phyloP scores from a whole-genome alignment of 768 basidiomycete genomes.

The Harrya chromipes region DNA sequence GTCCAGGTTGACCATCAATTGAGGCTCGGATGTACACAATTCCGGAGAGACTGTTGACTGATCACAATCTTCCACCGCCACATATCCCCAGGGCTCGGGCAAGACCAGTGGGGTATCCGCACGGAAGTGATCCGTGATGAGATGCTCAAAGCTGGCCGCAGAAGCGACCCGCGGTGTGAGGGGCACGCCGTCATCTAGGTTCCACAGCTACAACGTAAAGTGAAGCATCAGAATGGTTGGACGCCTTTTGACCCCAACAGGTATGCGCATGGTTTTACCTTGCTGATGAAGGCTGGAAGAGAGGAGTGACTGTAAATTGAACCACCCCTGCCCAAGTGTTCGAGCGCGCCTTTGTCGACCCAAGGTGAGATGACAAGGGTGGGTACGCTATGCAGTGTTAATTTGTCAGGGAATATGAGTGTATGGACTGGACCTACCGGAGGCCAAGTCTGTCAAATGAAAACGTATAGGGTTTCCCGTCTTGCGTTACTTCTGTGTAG shows the following conservation, averaged over 20 bases:
- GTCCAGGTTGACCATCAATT: too few species aligned
- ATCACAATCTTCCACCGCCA: neutral
- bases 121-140: constrained; percentile 22
- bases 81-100: neutral
- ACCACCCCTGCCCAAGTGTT: constrained; percentile 6
- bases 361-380: constrained; percentile 23
- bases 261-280: constrained; percentile 2
- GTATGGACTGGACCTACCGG: constrained; percentile 12
- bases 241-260: too few species aligned
- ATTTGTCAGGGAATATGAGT: neutral
- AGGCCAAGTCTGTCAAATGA: constrained; percentile 23
- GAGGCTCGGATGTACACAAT: too few species aligned
- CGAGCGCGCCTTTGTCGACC: constrained; percentile 21
- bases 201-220: constrained; percentile 17
- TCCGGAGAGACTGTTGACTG: too few species aligned
- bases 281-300: constrained; percentile 22
- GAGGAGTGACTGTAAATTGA: constrained; percentile 22
- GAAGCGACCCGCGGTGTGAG: constrained; percentile 23
- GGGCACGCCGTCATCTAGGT: constrained; percentile 20
- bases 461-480: constrained; percentile 21
- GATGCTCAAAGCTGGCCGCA: constrained; percentile 22
- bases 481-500: constrained; percentile 20
- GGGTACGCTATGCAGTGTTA: constrained; percentile 9
- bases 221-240: neutral
- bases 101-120: constrained; percentile 11